Evolutionary conservation across 2,329 filamentous ascomycete genomes (phyloP), one percentile per base, ranked within the genome.

Genomic region (Neocucurbitaria cava): DNA sequence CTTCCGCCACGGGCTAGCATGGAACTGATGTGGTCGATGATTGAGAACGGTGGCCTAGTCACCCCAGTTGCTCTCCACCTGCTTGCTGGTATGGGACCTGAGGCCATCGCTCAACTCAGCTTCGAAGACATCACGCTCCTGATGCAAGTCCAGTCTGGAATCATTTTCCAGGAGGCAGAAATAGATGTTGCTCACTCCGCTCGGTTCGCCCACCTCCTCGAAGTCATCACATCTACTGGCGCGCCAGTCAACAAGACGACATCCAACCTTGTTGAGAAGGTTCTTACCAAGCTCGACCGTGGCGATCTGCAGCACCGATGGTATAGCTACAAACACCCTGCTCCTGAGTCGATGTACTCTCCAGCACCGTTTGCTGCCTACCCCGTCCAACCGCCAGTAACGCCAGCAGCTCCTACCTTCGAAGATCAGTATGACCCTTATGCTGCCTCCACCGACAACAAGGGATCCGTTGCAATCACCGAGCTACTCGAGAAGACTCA

Each of bases 371-470:
- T 82, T 48, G 81, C 84, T 47, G 74, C 82, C 0, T 85, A 81
- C 75, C 64, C 79, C 50, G 62, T 65, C 46, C 70, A 66, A 50
- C 83, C 85, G 1, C 76, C 77, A 17, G 71, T 77, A 28, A 82
- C 85, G 10, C 78, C 83, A 2, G 83, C 83, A 6, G 81, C 84
- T 6, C 82, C 87, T 4, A 84, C 85, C 49, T 88, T 86, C 53
- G 90, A 96, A 68, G 94, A 97, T 62, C 88, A 87, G 7, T 96
- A 89, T 68, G 95, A 99, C 71, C 95, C 95, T 1, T 96, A 98
- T 71, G 91, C 90, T 13, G 87, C 90, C 68, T 92, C 86, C 62
- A 96, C 92, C 30, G 95, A 99, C 75, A 94, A 95, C 81, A 94
- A 94, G 77, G 93, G 92, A 36, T 98, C 95, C 11, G 89, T 92